Evolutionary conservation across 2,329 filamentous ascomycete genomes (phyloP).

Genomic region (Exophiala phaeomuriformis): DNA sequence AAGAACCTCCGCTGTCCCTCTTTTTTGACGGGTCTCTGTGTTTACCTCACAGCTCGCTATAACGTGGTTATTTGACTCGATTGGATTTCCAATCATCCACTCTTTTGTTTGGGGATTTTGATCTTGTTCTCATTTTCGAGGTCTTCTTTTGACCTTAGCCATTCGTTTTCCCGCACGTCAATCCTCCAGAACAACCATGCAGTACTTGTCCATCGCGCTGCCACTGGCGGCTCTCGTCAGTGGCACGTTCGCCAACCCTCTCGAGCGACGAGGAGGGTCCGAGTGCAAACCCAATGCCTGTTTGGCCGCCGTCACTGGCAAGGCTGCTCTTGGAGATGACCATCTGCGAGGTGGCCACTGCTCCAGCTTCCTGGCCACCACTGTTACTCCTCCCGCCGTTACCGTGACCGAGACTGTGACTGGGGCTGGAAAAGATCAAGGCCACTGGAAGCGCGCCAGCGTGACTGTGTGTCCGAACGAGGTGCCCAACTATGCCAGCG

Average conservation of each 20-base stretch:
- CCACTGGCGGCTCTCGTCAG: slow-evolving; percentile 25
- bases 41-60: slow-evolving; percentile 13
- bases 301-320: slow-evolving; percentile 25
- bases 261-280: slow-evolving; percentile 3
- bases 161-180: slow-evolving; percentile 21
- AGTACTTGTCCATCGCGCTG: slow-evolving; percentile 21
- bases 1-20: slow-evolving; percentile 15
- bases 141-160: slow-evolving; percentile 23
- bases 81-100: slow-evolving; percentile 28
- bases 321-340: slow-evolving; percentile 24
- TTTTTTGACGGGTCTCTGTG: background rate
- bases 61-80: slow-evolving; percentile 13
- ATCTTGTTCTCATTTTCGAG: slow-evolving; percentile 18
- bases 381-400: slow-evolving; percentile 12
- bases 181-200: slow-evolving; percentile 12
- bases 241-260: slow-evolving; percentile 20
- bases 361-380: slow-evolving; percentile 24
- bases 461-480: slow-evolving; percentile 26
- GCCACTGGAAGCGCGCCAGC: slow-evolving; percentile 18
- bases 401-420: slow-evolving; percentile 19
- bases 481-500: slow-evolving; percentile 27
- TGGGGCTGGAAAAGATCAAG: slow-evolving; percentile 6
- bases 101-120: slow-evolving; percentile 17
- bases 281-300: slow-evolving; percentile 18
- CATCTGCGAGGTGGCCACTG: slow-evolving; percentile 22